Evolutionary conservation across 208 protist species (phyloP).

Genomic region (Tritrichomonas musculus): DNA sequence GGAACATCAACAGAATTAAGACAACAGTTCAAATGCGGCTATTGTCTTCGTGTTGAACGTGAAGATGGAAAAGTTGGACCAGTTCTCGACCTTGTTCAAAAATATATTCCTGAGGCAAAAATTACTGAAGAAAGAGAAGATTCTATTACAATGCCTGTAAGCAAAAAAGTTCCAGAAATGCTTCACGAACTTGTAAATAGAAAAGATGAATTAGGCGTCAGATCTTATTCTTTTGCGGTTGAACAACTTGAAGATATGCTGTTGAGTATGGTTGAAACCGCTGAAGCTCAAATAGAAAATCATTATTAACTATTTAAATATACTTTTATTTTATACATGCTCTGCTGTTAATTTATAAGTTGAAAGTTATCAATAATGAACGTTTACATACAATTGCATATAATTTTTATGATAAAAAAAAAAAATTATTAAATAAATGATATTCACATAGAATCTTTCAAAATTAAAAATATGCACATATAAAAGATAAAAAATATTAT

Average conservation of each 20-base stretch:
- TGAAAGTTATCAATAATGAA: too few relatives aligned
- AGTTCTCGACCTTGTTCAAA: neutral
- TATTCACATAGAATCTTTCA: too few relatives aligned
- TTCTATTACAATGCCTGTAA: neutral
- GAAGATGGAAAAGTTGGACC: neutral
- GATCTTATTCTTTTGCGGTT: neutral
- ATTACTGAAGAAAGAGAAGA: neutral
- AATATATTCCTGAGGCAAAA: neutral
- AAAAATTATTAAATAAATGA: too few relatives aligned
- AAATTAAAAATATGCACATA: too few relatives aligned
- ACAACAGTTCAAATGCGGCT: neutral
- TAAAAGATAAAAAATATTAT: too few relatives aligned
- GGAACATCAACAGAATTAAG: neutral
- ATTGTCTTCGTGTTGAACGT: neutral
- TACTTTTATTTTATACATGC: too few relatives aligned
- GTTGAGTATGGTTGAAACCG: neutral
- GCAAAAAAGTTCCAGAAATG: neutral
- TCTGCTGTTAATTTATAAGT: too few relatives aligned
- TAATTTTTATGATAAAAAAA: too few relatives aligned
- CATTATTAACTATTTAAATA: neutral
- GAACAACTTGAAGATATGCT: constrained; percentile 5
- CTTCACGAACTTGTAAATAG: neutral
- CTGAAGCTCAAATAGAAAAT: neutral
- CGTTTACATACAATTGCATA: too few relatives aligned
- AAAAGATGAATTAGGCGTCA: neutral